A percentile compares a stretch with the other conserved stretches of the same genome.
These are phyloP conservation scores for Apiospora phragmitis DNA, from an alignment of 2,329 filamentous ascomycete species.

Conservation along the genomic window DNA sequence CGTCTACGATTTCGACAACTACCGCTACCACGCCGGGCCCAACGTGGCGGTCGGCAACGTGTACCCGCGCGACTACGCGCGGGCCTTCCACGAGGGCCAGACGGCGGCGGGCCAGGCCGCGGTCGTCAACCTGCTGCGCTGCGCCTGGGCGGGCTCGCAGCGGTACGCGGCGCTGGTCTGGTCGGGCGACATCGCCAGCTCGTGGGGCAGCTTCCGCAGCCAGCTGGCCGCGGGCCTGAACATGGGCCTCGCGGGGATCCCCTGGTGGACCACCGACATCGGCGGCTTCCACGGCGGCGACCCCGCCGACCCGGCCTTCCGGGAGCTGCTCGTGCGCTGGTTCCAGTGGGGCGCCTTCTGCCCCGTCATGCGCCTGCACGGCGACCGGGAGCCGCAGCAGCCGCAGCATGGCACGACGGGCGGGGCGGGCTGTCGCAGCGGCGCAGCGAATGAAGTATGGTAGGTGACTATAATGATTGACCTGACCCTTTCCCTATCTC, in stretches of 20 bases:
- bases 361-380: constrained; percentile 67
- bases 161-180: constrained; percentile 66
- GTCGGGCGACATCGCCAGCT: constrained; percentile 67
- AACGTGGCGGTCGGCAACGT: constrained; percentile 56
- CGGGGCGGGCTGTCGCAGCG: constrained; percentile 45
- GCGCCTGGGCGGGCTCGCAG: constrained; percentile 57
- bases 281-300: constrained; percentile 69
- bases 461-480: not conserved
- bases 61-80: constrained; percentile 54
- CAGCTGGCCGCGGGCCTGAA: constrained; percentile 65
- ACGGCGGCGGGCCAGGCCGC: constrained; percentile 46
- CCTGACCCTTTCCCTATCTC: not conserved
- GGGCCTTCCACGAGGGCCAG: constrained; percentile 57
- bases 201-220: constrained; percentile 59
- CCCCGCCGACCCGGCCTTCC: constrained; percentile 53
- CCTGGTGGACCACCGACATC: constrained; percentile 73
- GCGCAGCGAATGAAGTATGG: constrained; percentile 61
- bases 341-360: constrained; percentile 70
- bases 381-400: constrained; percentile 60
- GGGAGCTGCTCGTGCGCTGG: constrained; percentile 66
- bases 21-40: constrained; percentile 57
- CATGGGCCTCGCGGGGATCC: constrained; percentile 64
- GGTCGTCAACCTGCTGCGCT: constrained; percentile 52
- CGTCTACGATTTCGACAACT: constrained; percentile 67
- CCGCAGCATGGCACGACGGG: constrained; percentile 35